Conservation (phyloP, 2,329 filamentous ascomycete species). For the Penicillium verrucosum region DNA sequence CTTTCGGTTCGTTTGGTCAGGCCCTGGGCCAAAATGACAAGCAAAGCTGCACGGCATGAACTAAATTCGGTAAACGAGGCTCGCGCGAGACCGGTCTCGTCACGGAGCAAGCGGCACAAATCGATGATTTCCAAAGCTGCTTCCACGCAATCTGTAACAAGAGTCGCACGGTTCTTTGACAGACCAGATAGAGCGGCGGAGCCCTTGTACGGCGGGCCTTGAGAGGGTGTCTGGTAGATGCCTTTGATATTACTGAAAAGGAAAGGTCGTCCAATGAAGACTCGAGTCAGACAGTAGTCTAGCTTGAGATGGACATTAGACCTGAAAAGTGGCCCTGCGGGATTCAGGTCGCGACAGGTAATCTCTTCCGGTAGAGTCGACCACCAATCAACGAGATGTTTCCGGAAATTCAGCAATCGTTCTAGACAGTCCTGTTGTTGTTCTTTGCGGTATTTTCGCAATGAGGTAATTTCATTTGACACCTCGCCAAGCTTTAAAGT, state of each 20-base stretch:
- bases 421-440: conserved; percentile 43
- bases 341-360: conserved; percentile 42
- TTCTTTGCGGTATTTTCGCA: conserved; percentile 39
- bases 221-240: conserved; percentile 22
- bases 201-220: conserved; percentile 26
- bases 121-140: conserved; percentile 53
- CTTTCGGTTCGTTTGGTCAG: conserved; percentile 41
- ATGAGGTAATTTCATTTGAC: conserved; percentile 40
- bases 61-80: conserved; percentile 58
- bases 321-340: conserved; percentile 44
- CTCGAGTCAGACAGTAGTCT: conserved; percentile 53
- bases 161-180: conserved; percentile 35
- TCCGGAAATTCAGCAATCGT: conserved; percentile 38
- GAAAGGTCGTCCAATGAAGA: conserved; percentile 55
- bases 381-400: conserved; percentile 45
- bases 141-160: conserved; percentile 54
- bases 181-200: conserved; percentile 32
- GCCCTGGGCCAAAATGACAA: conserved; percentile 46
- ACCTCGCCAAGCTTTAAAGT: conserved; percentile 42
- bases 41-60: conserved; percentile 53
- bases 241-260: conserved; percentile 45
- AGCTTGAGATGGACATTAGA: conserved; percentile 52
- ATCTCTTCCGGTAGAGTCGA: conserved; percentile 37
- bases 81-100: conserved; percentile 53
- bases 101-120: conserved; percentile 50